Percentiles rank a stretch among this genome's conserved stretches.
phyloP scores from a whole-genome alignment of 306 rosid species.

The Canavalia ensiformis region DNA sequence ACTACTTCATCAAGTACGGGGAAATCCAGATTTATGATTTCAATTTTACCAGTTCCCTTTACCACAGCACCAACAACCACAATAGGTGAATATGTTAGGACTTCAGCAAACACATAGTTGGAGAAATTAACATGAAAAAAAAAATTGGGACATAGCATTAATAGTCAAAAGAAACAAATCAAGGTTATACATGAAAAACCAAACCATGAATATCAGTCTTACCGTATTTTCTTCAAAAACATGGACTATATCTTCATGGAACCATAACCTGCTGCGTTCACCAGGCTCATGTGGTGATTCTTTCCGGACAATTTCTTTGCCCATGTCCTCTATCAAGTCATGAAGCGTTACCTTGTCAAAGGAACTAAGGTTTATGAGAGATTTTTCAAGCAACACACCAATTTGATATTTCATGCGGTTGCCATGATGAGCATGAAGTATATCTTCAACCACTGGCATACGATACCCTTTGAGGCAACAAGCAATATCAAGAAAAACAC shows the following conservation, averaged over 20 bases:
- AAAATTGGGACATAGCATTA: background rate
- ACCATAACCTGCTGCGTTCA: conserved; percentile 44
- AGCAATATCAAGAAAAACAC: background rate
- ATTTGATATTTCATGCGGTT: background rate
- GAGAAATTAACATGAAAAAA: background rate
- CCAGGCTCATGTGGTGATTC: conserved; percentile 24
- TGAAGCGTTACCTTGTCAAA: background rate
- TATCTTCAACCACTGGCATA: background rate
- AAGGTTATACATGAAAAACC: background rate
- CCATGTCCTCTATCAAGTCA: conserved; percentile 42
- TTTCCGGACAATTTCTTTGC: conserved; percentile 24
- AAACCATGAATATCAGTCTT: background rate
- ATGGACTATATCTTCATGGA: conserved; percentile 14
- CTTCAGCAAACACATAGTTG: background rate
- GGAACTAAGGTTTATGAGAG: conserved; percentile 28
- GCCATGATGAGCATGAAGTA: conserved; percentile 18
- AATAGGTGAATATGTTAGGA: background rate
- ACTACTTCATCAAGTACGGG: background rate
- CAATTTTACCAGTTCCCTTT: conserved; percentile 27
- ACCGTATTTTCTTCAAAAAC: conserved; percentile 25
- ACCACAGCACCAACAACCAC: background rate
- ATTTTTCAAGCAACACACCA: conserved; percentile 31
- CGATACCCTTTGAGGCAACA: conserved; percentile 33
- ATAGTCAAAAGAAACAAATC: background rate
- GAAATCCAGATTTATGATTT: conserved; percentile 14